Evolutionary conservation across 2,329 filamentous ascomycete genomes (phyloP), one percentile per base, ranked within the genome.

Genomic region (Phialocephala subalpina): DNA sequence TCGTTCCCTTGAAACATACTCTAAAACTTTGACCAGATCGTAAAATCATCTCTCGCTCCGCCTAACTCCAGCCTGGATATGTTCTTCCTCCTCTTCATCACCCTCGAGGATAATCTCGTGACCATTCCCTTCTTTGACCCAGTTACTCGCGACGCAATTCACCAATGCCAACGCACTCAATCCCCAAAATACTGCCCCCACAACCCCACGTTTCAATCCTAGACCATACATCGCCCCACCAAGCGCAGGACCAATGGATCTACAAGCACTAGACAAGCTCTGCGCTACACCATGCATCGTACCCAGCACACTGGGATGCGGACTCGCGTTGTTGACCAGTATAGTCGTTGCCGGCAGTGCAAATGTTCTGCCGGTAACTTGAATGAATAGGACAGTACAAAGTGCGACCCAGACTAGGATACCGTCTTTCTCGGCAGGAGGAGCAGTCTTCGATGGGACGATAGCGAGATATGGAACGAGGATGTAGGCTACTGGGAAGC

Each of bases 321-420:
- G 86, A 42, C 83, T 85, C 70, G 85, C 85, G 72, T 89, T 88
- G 71, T 88, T 89, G 14, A 74, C 68, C 1, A 74, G 36, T 18
- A 72, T 74, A 14, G 70, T 72, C 0, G 70, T 71, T 14, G 71
- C 72, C 12, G 71, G 70, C 11, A 69, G 60, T 0, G 71, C 71
- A 36, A 72, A 94, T 0, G 92, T 95, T 36, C 92, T 84, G 0
- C 89, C 92, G 2, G 90, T 82, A 16, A 93, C 91, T 74, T 94
- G 92, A 11, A 93, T 76, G 16, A 87, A 82, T 1, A 92, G 81
- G 1, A 76, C 58, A 1, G 45, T 38, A 22, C 67, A 73, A 2
- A 76, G 66, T 3, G 64, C 60, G 11, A 70, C 22, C 75, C 74
- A 77, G 53, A 77, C 65, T 14, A 67, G 18, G 7, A 69, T n/a